Percentiles rank a stretch among this genome's conserved stretches.
These are phyloP conservation scores for Torrubiellomyces zombiae DNA, from an alignment of 2,329 filamentous ascomycete species.

Conservation along the genomic window DNA sequence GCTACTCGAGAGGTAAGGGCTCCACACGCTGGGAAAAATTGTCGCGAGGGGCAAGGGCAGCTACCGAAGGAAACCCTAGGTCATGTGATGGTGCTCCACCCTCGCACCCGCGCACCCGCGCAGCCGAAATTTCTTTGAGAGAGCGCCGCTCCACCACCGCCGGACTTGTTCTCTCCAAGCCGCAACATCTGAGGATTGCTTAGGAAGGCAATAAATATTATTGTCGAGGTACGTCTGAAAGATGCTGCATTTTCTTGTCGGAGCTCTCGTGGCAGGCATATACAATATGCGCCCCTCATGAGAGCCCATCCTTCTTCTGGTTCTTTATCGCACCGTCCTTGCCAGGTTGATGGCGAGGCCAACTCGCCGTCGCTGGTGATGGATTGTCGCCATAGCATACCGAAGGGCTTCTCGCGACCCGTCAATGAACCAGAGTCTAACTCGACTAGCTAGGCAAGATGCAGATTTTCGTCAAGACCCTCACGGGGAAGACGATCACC, in stretches of 20 bases:
- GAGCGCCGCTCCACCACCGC: slow-evolving; percentile 13
- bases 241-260: slow-evolving; percentile 24
- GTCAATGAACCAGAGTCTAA: slow-evolving; percentile 17
- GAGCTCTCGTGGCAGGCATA: slow-evolving; percentile 12
- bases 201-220: slow-evolving; percentile 43
- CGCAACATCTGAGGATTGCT: slow-evolving; percentile 41
- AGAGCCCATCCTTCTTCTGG: slow-evolving; percentile 9
- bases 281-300: slow-evolving; percentile 14
- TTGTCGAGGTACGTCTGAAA: slow-evolving; percentile 47
- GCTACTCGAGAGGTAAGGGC: slow-evolving; percentile 2
- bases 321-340: slow-evolving; percentile 8
- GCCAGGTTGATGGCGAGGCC: no score
- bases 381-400: background rate
- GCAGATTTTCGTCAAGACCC: slow-evolving; percentile 67
- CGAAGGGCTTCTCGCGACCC: background rate
- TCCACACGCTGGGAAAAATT: slow-evolving; percentile 5
- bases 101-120: slow-evolving; percentile 3
- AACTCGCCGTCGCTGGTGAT: slow-evolving; percentile 1
- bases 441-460: slow-evolving; percentile 42
- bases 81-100: slow-evolving; percentile 9
- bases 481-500: slow-evolving; percentile 99
- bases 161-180: slow-evolving; percentile 11
- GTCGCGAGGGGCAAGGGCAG: slow-evolving; percentile 8
- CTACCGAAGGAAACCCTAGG: slow-evolving; percentile 9
- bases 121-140: slow-evolving; percentile 13